Percentiles rank a stretch among this genome's conserved stretches.
phyloP scores from a whole-genome alignment of 768 basidiomycete genomes.

The Termitomyces sp. region DNA sequence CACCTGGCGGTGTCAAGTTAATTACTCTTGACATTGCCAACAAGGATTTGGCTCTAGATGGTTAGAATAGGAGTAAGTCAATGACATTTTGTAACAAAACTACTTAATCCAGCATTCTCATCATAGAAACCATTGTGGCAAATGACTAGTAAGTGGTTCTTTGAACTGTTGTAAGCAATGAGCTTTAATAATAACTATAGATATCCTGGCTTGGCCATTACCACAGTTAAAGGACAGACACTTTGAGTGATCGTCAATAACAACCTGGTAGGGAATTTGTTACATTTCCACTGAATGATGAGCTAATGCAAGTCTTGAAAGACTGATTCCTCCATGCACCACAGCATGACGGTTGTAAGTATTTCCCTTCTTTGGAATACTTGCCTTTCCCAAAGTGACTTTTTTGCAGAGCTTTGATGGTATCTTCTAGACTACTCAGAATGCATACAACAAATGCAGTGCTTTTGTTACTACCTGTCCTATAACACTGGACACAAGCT shows the following conservation, averaged over 20 bases:
- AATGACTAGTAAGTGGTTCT: constrained; percentile 15
- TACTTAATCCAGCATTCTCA: background rate
- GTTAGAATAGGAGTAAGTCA: constrained; percentile 24
- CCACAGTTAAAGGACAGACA: constrained; percentile 33
- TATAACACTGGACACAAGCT: constrained; percentile 28
- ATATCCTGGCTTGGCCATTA: constrained; percentile 44
- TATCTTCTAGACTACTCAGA: too few species aligned
- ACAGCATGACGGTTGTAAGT: constrained; percentile 22
- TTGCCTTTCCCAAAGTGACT: too few species aligned
- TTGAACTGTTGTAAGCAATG: background rate
- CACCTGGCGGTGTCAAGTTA: constrained; percentile 7
- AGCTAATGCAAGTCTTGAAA: constrained; percentile 4
- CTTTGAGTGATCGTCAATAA: constrained; percentile 40
- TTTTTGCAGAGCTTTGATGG: too few species aligned
- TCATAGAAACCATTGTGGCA: constrained; percentile 16
- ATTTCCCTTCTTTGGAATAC: too few species aligned
- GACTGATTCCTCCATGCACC: constrained; percentile 25
- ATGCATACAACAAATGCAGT: constrained; percentile 27
- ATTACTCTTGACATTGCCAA: constrained; percentile 33
- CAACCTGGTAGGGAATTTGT: constrained; percentile 22
- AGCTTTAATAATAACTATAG: constrained; percentile 4
- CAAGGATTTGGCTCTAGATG: constrained; percentile 36
- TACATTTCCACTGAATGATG: background rate
- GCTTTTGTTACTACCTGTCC: constrained; percentile 41
- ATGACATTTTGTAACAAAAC: background rate